Evolutionary conservation across 495 filamentous ascomycete species (phyloP), one percentile per base, ranked within the genome.

Genomic region (Aspergillus avenaceus): DNA sequence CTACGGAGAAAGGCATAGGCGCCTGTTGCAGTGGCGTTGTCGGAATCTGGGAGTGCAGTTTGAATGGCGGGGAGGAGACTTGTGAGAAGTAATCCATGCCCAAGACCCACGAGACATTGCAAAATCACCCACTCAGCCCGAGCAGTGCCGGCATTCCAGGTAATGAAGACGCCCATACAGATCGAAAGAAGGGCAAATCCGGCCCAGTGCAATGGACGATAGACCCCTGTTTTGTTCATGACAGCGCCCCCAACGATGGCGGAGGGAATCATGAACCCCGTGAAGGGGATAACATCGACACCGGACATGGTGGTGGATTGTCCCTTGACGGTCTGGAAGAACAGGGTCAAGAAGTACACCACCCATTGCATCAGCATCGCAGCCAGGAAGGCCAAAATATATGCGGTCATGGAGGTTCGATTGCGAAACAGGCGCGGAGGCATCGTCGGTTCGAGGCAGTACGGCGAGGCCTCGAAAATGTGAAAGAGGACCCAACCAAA

Each of bases 311-410:
- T 43, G 0, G 67, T 61, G 1, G 63, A 62, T 3, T 51, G 42
- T 8, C 57, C 49, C 4, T 58, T 58, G 2, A 76, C 70, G 0
- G 59, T 56, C 42, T 77, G 73, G 60, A 78, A 78, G 53, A 77
- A 79, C 7, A 80, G 55, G 0, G 76, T 71, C 0, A 81, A 36
- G 49, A 75, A 78, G 56, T 70, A 77, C 34, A 61, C 52, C n/a
- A 59, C 45, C 69, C 63, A 76, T 22, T 59, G 61, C n/a, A 48
- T 16, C 1, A 65, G 23, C 13, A 62, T 9, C 3, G 27, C 8
- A 14, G 53, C 34, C 18, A 61, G 18, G 47, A 66, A 69, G 19
- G 63, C 54, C 14, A 66, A 16, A 45, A 56, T 25, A 25, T 62
- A 57, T 0, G 31, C 57, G 1, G 43, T 40, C 4, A 41, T 8